These are phyloP conservation scores for Boletus fagicola DNA, from an alignment of 768 basidiomycete genomes.

Conservation along the genomic window DNA sequence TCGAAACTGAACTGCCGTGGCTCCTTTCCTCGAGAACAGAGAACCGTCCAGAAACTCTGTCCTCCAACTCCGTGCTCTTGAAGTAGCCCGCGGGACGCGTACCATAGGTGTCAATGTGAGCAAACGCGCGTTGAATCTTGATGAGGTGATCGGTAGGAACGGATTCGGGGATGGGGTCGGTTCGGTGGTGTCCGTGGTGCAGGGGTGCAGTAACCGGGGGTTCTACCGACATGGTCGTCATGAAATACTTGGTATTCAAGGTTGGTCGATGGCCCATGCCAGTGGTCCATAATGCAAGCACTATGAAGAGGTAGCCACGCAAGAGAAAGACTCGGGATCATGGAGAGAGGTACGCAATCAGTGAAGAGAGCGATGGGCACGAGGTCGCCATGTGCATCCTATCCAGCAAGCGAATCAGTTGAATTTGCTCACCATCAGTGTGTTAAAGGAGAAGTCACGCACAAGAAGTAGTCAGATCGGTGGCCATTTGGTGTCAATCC, in stretches of 20 bases:
- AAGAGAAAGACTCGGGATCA: slow-evolving; percentile 27
- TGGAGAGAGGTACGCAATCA: slow-evolving; percentile 17
- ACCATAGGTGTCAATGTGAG: slow-evolving; percentile 35
- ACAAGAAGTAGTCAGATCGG: slow-evolving; percentile 50
- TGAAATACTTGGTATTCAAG: slow-evolving; percentile 32
- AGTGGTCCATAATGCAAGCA: slow-evolving; percentile 31
- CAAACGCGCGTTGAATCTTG: slow-evolving; percentile 36
- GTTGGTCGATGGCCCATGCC: slow-evolving; percentile 31
- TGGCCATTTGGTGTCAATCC: slow-evolving; percentile 54
- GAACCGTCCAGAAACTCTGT: slow-evolving; percentile 36
- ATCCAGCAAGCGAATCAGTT: background rate
- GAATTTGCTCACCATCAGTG: no score
- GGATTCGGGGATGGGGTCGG: slow-evolving; percentile 32
- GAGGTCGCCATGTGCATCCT: slow-evolving; percentile 34
- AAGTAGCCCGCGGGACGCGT: slow-evolving; percentile 27
- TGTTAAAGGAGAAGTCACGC: background rate
- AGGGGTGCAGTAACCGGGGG: slow-evolving; percentile 7
- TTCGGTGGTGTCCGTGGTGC: slow-evolving; percentile 8
- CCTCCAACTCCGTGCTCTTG: slow-evolving; percentile 30
- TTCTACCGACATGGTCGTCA: slow-evolving; percentile 24
- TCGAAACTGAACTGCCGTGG: no score
- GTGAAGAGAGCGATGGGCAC: slow-evolving; percentile 28
- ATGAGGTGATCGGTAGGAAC: slow-evolving; percentile 39
- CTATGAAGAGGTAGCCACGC: slow-evolving; percentile 27
- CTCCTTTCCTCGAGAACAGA: slow-evolving; percentile 21